Percentiles rank a stretch among this genome's conserved stretches.
phyloP scores from a whole-genome alignment of 345 rosid genomes.

The Syzygium oleosum region DNA sequence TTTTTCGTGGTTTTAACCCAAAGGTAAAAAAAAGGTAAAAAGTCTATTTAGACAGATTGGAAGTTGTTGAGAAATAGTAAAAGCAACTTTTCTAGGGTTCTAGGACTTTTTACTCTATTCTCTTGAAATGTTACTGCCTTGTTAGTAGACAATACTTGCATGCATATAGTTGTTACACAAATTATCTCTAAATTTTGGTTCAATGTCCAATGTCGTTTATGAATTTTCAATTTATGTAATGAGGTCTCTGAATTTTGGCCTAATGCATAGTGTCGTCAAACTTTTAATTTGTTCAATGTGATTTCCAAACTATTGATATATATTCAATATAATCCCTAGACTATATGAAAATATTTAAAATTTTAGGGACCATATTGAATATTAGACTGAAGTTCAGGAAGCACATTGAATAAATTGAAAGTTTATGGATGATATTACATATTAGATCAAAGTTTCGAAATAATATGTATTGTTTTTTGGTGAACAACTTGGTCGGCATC shows the following conservation, averaged over 20 bases:
- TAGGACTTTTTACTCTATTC: not conserved
- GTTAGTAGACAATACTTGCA: not conserved
- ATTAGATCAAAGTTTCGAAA: too few species aligned
- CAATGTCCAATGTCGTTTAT: too few species aligned
- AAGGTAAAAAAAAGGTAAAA: not conserved
- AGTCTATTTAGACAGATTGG: not conserved
- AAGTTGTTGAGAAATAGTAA: not conserved
- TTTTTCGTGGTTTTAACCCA: too few species aligned
- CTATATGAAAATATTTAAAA: too few species aligned
- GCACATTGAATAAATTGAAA: too few species aligned
- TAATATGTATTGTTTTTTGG: not conserved
- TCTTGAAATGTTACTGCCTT: not conserved
- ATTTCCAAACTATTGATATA: rapidly evolving
- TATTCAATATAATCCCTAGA: too few species aligned
- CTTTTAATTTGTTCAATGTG: too few species aligned
- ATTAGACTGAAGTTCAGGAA: rapidly evolving
- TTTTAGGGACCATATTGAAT: too few species aligned
- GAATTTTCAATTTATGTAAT: too few species aligned
- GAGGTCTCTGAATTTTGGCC: rapidly evolving
- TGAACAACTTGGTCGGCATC: not conserved
- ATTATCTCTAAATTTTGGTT: too few species aligned
- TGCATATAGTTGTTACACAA: not conserved
- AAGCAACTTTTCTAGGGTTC: not conserved
- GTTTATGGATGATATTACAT: rapidly evolving
- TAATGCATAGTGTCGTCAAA: rapidly evolving